Base-by-base conservation (phyloP, 2,329 filamentous ascomycete species). In the Alternaria postmessia region DNA sequence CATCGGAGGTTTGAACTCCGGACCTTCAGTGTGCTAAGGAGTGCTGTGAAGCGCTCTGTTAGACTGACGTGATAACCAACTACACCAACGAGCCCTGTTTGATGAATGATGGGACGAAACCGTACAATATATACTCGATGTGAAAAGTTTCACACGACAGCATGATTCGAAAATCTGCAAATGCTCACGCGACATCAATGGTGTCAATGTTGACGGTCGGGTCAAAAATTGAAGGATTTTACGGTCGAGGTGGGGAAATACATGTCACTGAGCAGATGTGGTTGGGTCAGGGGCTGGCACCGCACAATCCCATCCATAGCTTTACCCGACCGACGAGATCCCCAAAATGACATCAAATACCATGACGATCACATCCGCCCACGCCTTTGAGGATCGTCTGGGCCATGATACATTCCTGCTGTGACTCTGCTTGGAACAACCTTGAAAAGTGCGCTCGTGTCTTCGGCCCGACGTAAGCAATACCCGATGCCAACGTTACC, bases 31-130 rank as follows among this genome's bases (percentile, higher is more conserved):
- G 59, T 47, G n/a, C 59, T 46, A 62, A 62, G 24, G 24, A 26
- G 24, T 26, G 24, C 24, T 26, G 6, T 26, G 24, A 26, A 26
- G 24, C 24, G 24, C 24, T 26, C 24, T 80, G 79, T 80, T 80
- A 81, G 78, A 80, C 79, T 80, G 75, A 80, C 78, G 79, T 80
- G 78, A 81, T 81, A 79, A 80, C 78, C 79, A 80, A 80, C 79
- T 81, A 81, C 79, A 81, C 78, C 76, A 78, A 61, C 72, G 68
- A 74, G 65, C 71, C 73, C 20, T 42, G 12, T 18, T 51, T 53
- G 48, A 53, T 62, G 52, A 2, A 54, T 3, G 16, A 32, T 3
- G 2, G 11, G 4, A 4, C 6, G 22, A 22, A 41, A 22, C 1
- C 2, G 5, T 7, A 3, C 1, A 22, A 11, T 12, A 41, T 41